Base-by-base conservation (phyloP, 805 yeast species). In the Pichia eremophila region DNA sequence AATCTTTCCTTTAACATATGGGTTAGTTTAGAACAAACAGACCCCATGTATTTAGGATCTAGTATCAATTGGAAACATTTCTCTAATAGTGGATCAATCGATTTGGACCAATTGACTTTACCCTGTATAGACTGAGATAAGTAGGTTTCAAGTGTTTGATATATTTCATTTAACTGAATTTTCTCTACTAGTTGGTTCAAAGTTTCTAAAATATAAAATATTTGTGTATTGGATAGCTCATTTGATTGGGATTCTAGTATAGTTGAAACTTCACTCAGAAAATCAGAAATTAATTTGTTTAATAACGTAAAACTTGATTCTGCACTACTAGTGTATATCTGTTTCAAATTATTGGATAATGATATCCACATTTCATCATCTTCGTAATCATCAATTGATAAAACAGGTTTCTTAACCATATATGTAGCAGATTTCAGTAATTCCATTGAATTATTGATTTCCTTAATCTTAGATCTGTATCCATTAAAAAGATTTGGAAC, bases 351-450 rank as follows among this genome's bases (percentile, higher is more conserved):
- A 0, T 42, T n/a, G 4, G 57, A 46, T 2, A 51, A 39, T 0
- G 18, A 8, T 5, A 37, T 17, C 71, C 71, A 67, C 43, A 61
- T 63, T 17, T 48, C 56, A 19, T 61, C 63, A 48, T 66, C 57
- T 40, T 66, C 70, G 35, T 52, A 49, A 44, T 66, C 70, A 51
- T 67, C 71, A 40, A 66, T 57, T n/a, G 69, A 61, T 38, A 67
- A 47, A 2, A 63, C 51, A 22, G 67, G 70, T 42, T 61, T 64
- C 2, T 44, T 44, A 36, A 66, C 40, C 4, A 52, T 46, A 2
- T 35, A 39, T 3, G 61, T 49, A 19, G 62, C 47, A 9, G 48
- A 50, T 4, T 52, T 46, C 8, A 65, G 37, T 5, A 54, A 50
- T 18, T 50, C 57, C 7, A 63, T 41, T 2, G 67, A 56, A 3